Base-by-base conservation (phyloP, 2,329 filamentous ascomycete genomes). In the Ophiocordyceps australis region DNA sequence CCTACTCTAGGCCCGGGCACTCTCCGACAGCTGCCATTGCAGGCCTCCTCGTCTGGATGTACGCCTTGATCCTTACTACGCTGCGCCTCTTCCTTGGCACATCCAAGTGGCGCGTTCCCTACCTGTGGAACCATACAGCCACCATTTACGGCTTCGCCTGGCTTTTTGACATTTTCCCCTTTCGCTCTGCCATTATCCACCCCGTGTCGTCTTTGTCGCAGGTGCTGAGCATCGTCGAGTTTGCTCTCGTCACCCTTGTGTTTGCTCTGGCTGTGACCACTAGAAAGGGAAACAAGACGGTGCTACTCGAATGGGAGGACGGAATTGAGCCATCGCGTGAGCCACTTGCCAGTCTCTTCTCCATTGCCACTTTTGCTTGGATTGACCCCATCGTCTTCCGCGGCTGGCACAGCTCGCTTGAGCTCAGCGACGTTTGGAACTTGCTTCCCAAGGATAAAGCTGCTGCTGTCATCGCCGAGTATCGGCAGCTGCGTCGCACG, bases 81-180 rank as follows among this genome's bases (percentile, higher is more conserved):
- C 53, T 83, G 22, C 74, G 89, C 18, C 56, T 94, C 40, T 73
- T 52, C 52, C 69, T 61, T 51, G 74, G 49, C 49, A 70, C 56
- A 52, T 69, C 54, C 40, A 69, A 59, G 61, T 81, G 54, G 65
- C 65, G 47, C 49, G 46, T 89, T 10, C 74, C 77, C 7, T 62
- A 66, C 30, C 56, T 95, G 7, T 98, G 89, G 89, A 85, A 86
- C 44, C 89, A 98, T 50, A 95, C 89, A 0, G 78, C 82, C 13
- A 54, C 65, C 34, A 70, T 98, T 28, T 98, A 98, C 49, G 65
- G 67, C 28, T 57, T 73, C 28, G 75, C 85, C 46, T 98, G 86
- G 82, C 42, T 89, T 5, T 74, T 85, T 41, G 62, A 64, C 7
- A 34, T 86, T 14, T 57, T 82, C 37, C 52, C 86, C 5, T 89